Evolutionary conservation across 2,329 filamentous ascomycete genomes (phyloP).

Genomic region (Lecanosticta acicola): DNA sequence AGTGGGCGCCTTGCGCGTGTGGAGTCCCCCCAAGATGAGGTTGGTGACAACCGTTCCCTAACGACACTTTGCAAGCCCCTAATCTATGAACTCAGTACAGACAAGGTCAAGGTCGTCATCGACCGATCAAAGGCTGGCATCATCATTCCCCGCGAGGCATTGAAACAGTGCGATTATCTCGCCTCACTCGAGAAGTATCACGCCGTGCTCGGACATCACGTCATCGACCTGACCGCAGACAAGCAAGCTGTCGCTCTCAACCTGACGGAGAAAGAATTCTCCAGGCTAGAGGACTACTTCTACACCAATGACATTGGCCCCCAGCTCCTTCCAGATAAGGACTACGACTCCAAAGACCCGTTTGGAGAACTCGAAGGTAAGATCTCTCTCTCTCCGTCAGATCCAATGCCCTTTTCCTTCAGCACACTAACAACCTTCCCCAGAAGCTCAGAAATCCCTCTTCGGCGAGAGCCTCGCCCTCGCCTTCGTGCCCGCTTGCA

Average conservation of each 20-base stretch:
- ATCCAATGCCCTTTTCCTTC: not conserved
- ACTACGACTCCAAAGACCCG: slow-evolving; percentile 1
- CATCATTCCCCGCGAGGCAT: not conserved
- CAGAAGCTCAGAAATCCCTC: slow-evolving; percentile 5
- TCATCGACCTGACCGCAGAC: slow-evolving; percentile 9
- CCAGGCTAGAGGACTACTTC: slow-evolving; percentile 5
- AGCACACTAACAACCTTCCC: not conserved
- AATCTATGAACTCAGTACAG: too few relatives aligned
- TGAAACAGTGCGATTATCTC: slow-evolving; percentile 8
- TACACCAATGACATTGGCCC: slow-evolving; percentile 11
- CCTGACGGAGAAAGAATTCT: slow-evolving; percentile 6
- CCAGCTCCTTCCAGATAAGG: not conserved
- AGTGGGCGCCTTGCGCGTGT: too few relatives aligned
- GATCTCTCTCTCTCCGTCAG: not conserved
- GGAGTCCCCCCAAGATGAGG: slow-evolving; percentile 2
- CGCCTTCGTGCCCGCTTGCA: slow-evolving; percentile 15
- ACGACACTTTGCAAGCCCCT: too few relatives aligned
- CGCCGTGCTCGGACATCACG: not conserved
- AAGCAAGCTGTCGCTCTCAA: not conserved
- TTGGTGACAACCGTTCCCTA: too few relatives aligned
- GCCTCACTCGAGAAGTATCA: not conserved
- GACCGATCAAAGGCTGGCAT: not conserved
- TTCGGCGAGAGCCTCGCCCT: slow-evolving; percentile 9
- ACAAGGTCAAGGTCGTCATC: slow-evolving; percentile 5
- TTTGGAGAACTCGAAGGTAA: not conserved